Conservation (phyloP, 306 rosid genomes). For the Cicer judaicum region DNA sequence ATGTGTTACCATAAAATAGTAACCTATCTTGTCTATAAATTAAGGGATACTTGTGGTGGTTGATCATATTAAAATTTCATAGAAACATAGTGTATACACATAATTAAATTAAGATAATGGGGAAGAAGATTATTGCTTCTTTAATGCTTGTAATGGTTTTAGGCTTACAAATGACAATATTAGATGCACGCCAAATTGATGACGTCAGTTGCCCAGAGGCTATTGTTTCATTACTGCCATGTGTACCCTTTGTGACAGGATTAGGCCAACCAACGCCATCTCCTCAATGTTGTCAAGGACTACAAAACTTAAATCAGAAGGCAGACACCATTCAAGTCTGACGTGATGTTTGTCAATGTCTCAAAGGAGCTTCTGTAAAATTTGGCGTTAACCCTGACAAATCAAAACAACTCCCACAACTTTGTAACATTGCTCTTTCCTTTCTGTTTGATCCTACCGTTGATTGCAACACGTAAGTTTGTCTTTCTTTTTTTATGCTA, state of each 20-base stretch:
- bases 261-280: not conserved
- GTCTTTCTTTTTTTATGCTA: not conserved
- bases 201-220: not conserved
- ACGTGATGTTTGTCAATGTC: not conserved
- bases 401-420: not conserved
- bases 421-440: not conserved
- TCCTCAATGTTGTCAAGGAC: not conserved
- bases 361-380: not conserved
- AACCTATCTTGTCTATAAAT: no score
- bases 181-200: no score
- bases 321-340: not conserved
- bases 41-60: no score
- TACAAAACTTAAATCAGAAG: not conserved
- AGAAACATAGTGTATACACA: no score
- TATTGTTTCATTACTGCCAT: not conserved
- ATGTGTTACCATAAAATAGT: no score
- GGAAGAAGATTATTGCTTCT: no score
- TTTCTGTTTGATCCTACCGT: not conserved
- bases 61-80: no score
- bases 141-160: no score
- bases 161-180: no score
- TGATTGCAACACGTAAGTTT: not conserved
- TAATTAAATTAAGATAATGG: no score
- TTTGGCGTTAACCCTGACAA: not conserved
- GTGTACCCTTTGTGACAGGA: not conserved